Evolutionary conservation across 805 yeast species (phyloP).

Genomic region (Wickerhamiella galacta): DNA sequence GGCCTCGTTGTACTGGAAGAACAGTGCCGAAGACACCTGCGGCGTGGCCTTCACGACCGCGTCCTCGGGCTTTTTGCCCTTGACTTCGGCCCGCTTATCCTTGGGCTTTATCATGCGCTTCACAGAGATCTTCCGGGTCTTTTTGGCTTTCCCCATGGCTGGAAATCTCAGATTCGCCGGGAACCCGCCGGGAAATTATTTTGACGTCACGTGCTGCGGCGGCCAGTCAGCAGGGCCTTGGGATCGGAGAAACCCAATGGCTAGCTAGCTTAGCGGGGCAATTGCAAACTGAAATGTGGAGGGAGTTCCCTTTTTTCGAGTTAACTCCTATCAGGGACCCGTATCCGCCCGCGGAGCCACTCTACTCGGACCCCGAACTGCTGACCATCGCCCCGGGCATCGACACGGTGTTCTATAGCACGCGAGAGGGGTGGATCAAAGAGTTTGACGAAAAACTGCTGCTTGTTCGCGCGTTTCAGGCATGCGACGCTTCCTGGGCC

Average conservation of each 20-base stretch:
- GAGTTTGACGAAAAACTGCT: constrained; percentile 37
- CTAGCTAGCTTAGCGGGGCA: constrained; percentile 9
- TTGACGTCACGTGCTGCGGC: too few relatives aligned
- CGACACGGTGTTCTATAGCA: constrained; percentile 42
- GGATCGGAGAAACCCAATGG: too few relatives aligned
- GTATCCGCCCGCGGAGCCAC: constrained; percentile 38
- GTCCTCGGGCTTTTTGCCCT: constrained; percentile 23
- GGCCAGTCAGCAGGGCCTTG: too few relatives aligned
- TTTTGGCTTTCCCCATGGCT: constrained; percentile 87
- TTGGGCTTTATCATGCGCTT: constrained; percentile 66
- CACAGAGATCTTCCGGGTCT: constrained; percentile 93
- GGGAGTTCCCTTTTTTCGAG: constrained; percentile 79
- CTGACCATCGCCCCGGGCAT: constrained; percentile 46
- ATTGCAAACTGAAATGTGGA: too few relatives aligned
- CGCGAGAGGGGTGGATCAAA: constrained; percentile 35
- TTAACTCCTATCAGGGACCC: constrained; percentile 77
- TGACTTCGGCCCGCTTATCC: constrained; percentile 40
- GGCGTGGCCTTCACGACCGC: constrained; percentile 67
- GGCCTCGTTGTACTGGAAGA: constrained; percentile 85
- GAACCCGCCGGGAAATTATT: not conserved
- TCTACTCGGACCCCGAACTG: constrained; percentile 66
- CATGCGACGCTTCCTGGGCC: constrained; percentile 48
- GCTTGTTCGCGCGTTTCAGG: constrained; percentile 31
- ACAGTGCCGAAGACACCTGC: constrained; percentile 87
- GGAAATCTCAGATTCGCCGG: not conserved